Conservation (phyloP, 768 basidiomycete genomes). For the Pleurotus pulmonarius region DNA sequence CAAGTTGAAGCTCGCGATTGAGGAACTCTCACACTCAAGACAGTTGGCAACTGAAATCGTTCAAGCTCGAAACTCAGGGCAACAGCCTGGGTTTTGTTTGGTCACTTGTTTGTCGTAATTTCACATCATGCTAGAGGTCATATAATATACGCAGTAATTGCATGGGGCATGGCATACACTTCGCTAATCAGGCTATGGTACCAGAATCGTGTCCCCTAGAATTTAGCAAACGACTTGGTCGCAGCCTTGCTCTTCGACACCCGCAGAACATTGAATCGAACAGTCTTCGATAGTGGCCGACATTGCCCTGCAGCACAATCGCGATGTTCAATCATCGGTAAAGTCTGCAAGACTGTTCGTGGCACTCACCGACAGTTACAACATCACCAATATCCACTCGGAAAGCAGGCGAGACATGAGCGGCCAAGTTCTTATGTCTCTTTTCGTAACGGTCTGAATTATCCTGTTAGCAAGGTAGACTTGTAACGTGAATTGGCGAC, state of each 20-base stretch:
- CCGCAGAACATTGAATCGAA: conserved; percentile 98
- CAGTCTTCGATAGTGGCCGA: conserved; percentile 97
- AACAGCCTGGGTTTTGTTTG: conserved; percentile 3
- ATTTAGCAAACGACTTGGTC: conserved; percentile 92
- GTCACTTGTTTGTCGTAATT: neutral
- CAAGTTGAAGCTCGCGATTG: neutral
- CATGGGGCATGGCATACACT: conserved; percentile 20
- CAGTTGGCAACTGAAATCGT: conserved; percentile 3
- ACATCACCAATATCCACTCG: conserved; percentile 92
- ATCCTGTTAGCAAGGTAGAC: conserved; percentile 1
- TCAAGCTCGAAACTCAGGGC: neutral
- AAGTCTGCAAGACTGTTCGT: neutral
- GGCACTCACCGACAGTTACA: conserved; percentile 86
- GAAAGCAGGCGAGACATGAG: conserved; percentile 97
- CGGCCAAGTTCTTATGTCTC: conserved; percentile 97
- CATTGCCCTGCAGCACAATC: conserved; percentile 72
- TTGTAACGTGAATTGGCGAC: conserved; percentile 24
- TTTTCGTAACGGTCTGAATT: conserved; percentile 92
- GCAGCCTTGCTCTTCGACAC: conserved; percentile 92
- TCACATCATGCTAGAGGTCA: conserved; percentile 6
- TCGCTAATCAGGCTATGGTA: neutral
- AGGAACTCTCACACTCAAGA: neutral
- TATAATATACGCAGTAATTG: conserved; percentile 20
- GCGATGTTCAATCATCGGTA: neutral
- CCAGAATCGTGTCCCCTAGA: conserved; percentile 39